These are phyloP conservation scores for Aquilaria agallochum DNA, from an alignment of 441 rosid genomes.

Conservation along the genomic window DNA sequence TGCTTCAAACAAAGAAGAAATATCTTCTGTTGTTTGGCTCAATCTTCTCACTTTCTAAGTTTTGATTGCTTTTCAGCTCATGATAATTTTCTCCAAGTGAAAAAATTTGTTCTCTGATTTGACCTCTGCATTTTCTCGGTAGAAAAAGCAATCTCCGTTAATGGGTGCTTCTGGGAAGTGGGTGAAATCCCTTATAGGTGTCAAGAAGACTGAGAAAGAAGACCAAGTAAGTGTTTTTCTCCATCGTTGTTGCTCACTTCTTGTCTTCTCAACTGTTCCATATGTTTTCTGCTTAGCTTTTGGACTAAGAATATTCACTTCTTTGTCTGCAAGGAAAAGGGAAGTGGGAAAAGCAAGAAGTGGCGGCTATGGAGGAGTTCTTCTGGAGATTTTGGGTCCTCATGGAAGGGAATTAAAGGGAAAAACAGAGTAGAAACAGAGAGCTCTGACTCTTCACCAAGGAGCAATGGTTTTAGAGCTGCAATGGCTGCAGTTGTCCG, in stretches of 20 bases:
- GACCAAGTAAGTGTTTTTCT: slow-evolving; percentile 40
- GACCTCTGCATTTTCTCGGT: background rate
- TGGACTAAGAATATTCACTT: background rate
- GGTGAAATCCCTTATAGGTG: slow-evolving; percentile 78
- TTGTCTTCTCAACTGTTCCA: background rate
- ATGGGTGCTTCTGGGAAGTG: slow-evolving; percentile 94
- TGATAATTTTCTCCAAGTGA: background rate
- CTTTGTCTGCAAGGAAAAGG: slow-evolving; percentile 38
- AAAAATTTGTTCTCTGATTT: background rate
- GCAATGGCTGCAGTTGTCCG: slow-evolving; percentile 87
- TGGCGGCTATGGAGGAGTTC: slow-evolving; percentile 86
- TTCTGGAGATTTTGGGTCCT: slow-evolving; percentile 52
- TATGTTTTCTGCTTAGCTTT: background rate
- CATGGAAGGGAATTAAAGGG: slow-evolving; percentile 59
- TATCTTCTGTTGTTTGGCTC: too few relatives aligned
- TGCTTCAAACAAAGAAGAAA: background rate
- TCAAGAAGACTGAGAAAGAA: slow-evolving; percentile 61
- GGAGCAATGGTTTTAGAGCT: slow-evolving; percentile 48
- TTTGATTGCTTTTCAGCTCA: background rate
- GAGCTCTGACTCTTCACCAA: slow-evolving; percentile 40
- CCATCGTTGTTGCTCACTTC: background rate
- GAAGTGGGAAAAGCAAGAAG: slow-evolving; percentile 54
- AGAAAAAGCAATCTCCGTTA: background rate
- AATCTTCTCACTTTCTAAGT: background rate
- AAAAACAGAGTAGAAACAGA: slow-evolving; percentile 52